These are phyloP conservation scores for Schizosaccharomyces lindneri DNA, from an alignment of 805 yeast genomes.

Conservation along the genomic window DNA sequence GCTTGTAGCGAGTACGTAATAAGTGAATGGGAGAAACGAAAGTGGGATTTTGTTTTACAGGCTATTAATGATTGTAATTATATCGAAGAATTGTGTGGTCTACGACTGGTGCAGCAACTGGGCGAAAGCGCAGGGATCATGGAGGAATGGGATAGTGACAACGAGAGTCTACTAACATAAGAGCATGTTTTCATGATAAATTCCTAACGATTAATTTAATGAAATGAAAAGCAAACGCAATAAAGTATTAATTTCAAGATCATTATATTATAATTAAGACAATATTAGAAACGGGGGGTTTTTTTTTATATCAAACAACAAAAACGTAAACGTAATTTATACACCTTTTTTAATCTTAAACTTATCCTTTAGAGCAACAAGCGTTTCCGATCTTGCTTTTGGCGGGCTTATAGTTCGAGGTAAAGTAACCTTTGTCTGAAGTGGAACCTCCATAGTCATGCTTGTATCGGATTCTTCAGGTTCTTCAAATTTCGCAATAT, in stretches of 20 bases:
- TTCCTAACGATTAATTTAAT: neutral
- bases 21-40: constrained; percentile 23
- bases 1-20: constrained; percentile 55
- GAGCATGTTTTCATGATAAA: neutral
- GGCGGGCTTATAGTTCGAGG: neutral
- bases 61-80: constrained; percentile 45
- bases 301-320: too few relatives aligned
- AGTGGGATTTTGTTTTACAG: constrained; percentile 59
- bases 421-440: neutral
- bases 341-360: neutral
- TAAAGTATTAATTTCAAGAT: neutral
- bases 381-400: neutral
- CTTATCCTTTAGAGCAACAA: neutral
- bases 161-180: constrained; percentile 4
- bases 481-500: neutral
- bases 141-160: constrained; percentile 18
- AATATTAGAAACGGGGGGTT: neutral
- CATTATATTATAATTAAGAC: neutral
- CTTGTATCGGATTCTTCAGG: neutral
- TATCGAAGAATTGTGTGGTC: constrained; percentile 59
- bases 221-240: neutral
- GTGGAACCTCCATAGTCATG: neutral
- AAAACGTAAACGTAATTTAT: too few relatives aligned
- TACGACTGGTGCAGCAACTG: constrained; percentile 41
- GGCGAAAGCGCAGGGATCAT: constrained; percentile 29